Percentiles rank a stretch among this genome's conserved stretches.
Evolutionary conservation across 1,284 basidiomycete species (phyloP).

Genomic region (Rhizoctonia solani): DNA sequence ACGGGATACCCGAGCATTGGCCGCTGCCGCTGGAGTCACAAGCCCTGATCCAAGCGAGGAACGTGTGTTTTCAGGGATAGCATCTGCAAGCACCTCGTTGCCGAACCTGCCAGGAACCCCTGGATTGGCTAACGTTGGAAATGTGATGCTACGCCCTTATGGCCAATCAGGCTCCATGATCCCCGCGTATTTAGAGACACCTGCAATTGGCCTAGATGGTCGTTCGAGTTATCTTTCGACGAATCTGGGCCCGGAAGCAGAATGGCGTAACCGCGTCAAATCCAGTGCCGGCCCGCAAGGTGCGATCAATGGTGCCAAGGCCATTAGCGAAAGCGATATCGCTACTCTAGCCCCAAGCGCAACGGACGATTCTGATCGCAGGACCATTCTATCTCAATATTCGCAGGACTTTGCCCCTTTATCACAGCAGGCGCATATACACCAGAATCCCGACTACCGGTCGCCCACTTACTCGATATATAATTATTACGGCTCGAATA

Average conservation of each 20-base stretch:
- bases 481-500: conserved; percentile 26
- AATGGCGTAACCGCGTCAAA: not conserved
- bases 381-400: conserved; percentile 24
- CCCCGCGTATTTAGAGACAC: conserved; percentile 23
- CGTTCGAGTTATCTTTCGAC: conserved; percentile 31
- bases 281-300: conserved; percentile 23
- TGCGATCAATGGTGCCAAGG: conserved; percentile 22
- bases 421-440: conserved; percentile 31
- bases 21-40: conserved; percentile 25
- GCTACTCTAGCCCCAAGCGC: conserved; percentile 4
- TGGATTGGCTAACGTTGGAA: conserved; percentile 28
- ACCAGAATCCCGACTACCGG: conserved; percentile 27
- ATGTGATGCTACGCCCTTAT: conserved; percentile 27
- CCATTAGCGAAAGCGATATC: conserved; percentile 1
- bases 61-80: not conserved
- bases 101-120: conserved; percentile 10
- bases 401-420: conserved; percentile 23
- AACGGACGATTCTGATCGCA: conserved; percentile 21
- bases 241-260: not conserved
- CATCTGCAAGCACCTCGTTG: not conserved
- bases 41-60: conserved; percentile 26
- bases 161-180: conserved; percentile 27
- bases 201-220: conserved; percentile 21
- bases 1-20: conserved; percentile 28
- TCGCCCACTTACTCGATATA: conserved; percentile 33